Evolutionary conservation across 176 grass and related monocot genomes (phyloP).

Genomic region (Typha latifolia): DNA sequence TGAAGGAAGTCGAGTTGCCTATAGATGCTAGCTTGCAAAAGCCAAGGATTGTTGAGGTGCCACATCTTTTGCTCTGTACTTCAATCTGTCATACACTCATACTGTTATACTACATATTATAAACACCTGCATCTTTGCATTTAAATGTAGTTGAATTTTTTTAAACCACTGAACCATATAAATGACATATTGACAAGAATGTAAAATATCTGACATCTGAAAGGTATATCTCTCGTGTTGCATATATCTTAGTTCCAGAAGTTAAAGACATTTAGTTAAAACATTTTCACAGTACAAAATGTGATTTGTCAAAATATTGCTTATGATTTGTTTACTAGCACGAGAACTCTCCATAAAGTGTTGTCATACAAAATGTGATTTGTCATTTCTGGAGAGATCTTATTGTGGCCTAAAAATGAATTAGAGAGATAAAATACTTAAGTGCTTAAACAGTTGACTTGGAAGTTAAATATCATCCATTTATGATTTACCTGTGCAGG

Average conservation of each 20-base stretch:
- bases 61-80: not conserved
- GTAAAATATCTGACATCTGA: too few relatives aligned
- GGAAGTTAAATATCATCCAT: not conserved
- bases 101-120: not conserved
- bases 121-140: not conserved
- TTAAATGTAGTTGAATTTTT: not conserved
- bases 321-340: too few relatives aligned
- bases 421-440: not conserved
- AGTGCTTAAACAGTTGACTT: not conserved
- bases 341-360: too few relatives aligned
- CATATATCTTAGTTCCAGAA: too few relatives aligned
- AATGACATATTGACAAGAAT: not conserved
- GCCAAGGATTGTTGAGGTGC: slow-evolving; percentile 46
- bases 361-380: too few relatives aligned
- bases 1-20: slow-evolving; percentile 22
- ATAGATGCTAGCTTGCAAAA: slow-evolving; percentile 23
- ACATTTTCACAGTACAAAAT: too few relatives aligned
- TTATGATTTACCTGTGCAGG: slow-evolving; percentile 28
- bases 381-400: too few relatives aligned
- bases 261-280: too few relatives aligned
- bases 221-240: too few relatives aligned
- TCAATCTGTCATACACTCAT: too few relatives aligned
- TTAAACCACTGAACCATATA: not conserved
- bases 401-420: too few relatives aligned
- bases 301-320: too few relatives aligned